These are phyloP conservation scores for Lablab purpureus DNA, from an alignment of 306 rosid genomes.

Conservation along the genomic window DNA sequence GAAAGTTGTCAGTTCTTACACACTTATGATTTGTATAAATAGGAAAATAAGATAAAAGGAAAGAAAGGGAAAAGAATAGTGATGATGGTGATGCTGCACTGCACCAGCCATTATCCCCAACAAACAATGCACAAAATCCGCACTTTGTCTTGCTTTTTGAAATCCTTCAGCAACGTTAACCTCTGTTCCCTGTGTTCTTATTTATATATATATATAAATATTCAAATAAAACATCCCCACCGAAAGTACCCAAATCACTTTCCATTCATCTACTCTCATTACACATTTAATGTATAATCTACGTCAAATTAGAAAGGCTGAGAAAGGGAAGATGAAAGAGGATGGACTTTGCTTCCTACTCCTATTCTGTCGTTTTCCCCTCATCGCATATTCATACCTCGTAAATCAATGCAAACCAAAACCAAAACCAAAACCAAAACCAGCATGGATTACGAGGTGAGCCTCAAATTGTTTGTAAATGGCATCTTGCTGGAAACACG, in stretches of 20 bases:
- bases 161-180: slow-evolving; percentile 12
- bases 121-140: slow-evolving; percentile 32
- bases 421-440: background rate
- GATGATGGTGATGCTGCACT: background rate
- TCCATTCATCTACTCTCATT: background rate
- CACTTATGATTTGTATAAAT: background rate
- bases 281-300: background rate
- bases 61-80: slow-evolving; percentile 1
- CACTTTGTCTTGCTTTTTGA: slow-evolving; percentile 17
- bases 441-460: background rate
- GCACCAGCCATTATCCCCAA: slow-evolving; percentile 7
- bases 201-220: background rate
- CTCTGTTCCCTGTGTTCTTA: background rate
- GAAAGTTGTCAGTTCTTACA: background rate
- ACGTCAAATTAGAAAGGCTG: too few species aligned
- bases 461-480: background rate
- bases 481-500: slow-evolving; percentile 19
- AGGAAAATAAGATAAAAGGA: background rate
- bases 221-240: slow-evolving; percentile 5
- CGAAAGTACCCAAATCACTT: slow-evolving; percentile 16
- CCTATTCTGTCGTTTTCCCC: too few species aligned
- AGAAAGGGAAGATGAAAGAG: too few species aligned
- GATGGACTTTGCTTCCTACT: too few species aligned
- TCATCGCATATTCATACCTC: background rate
- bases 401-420: background rate